These are phyloP conservation scores for Orbilia quercus DNA, from an alignment of 2,329 filamentous ascomycete genomes.

Conservation along the genomic window DNA sequence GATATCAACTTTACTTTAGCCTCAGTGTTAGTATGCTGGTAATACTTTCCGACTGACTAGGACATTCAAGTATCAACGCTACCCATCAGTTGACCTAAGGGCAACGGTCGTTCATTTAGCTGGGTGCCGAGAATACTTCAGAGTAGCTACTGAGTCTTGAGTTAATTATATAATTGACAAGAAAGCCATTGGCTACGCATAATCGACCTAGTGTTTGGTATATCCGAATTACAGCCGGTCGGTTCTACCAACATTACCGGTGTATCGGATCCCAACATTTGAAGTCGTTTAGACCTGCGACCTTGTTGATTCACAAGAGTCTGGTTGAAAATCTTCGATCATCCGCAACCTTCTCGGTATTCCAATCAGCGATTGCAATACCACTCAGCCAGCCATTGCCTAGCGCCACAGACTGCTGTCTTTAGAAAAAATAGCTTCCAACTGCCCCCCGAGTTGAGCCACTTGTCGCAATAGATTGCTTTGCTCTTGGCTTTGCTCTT, in stretches of 20 bases:
- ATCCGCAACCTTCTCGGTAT: background rate
- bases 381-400: background rate
- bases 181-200: background rate
- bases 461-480: background rate
- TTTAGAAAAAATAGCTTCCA: too few species aligned
- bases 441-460: background rate
- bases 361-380: background rate
- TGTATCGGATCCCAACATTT: too few species aligned
- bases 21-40: conserved; percentile 38
- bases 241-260: too few species aligned
- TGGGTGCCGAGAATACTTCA: conserved; percentile 23
- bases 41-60: background rate
- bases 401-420: background rate
- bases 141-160: background rate
- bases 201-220: too few species aligned
- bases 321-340: too few species aligned
- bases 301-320: too few species aligned
- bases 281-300: too few species aligned
- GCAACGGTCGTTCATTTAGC: conserved; percentile 50
- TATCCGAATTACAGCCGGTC: too few species aligned
- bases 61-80: conserved; percentile 3
- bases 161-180: too few species aligned
- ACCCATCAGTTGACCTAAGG: conserved; percentile 44
- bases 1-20: conserved; percentile 4
- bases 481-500: background rate